Percentiles rank a stretch among this genome's conserved stretches.
Conservation (phyloP, 768 basidiomycete genomes). For the Postia placenta region DNA sequence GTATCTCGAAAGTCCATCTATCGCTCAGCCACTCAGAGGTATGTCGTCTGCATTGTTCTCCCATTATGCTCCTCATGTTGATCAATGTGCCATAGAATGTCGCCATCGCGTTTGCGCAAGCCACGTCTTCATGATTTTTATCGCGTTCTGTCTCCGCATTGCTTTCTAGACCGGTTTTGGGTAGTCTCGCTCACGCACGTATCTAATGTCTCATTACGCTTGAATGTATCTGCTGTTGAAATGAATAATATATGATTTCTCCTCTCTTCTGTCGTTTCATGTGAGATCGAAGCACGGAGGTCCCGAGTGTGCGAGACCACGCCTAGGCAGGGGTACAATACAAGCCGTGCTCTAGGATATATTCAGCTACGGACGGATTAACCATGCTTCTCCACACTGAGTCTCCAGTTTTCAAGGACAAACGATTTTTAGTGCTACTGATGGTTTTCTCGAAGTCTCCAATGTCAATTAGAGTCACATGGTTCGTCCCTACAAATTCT, state of each 20-base stretch:
- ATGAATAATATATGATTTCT: neutral
- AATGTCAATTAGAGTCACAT: constrained; percentile 59
- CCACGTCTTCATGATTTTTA: constrained; percentile 30
- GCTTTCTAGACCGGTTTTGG: neutral
- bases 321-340: constrained; percentile 27
- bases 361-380: constrained; percentile 39
- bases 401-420: constrained; percentile 30
- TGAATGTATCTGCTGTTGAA: neutral
- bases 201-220: neutral
- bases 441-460: constrained; percentile 46
- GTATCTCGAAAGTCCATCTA: constrained; percentile 69
- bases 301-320: neutral
- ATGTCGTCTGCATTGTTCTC: constrained; percentile 26
- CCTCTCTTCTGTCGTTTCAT: neutral
- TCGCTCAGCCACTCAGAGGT: constrained; percentile 94
- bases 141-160: neutral
- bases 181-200: neutral
- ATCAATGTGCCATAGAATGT: constrained; percentile 46
- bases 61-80: neutral
- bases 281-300: neutral
- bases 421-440: constrained; percentile 68
- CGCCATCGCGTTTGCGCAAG: constrained; percentile 86
- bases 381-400: constrained; percentile 43
- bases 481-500: constrained; percentile 44
- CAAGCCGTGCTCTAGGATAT: constrained; percentile 42